Evolutionary conservation across 2,329 filamentous ascomycete species (phyloP).

Genomic region (Diaporthe batatas): DNA sequence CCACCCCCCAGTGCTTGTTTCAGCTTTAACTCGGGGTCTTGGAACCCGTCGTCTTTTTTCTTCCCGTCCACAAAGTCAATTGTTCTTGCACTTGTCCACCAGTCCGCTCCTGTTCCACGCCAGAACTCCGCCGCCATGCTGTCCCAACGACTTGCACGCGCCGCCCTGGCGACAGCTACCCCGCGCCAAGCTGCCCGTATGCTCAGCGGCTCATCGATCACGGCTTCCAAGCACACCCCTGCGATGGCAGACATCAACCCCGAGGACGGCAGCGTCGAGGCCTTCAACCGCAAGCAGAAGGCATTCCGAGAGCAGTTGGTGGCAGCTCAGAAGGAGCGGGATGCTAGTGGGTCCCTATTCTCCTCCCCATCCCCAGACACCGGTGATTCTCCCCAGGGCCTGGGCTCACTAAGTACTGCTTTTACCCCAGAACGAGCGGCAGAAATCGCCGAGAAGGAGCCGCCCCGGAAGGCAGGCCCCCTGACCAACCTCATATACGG

Average conservation of each 20-base stretch:
- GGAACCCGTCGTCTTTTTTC: background rate
- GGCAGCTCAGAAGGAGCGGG: slow-evolving; percentile 82
- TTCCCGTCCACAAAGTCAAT: slow-evolving; percentile 12
- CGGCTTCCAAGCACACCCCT: slow-evolving; percentile 68
- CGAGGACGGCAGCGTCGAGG: slow-evolving; percentile 76
- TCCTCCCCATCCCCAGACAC: slow-evolving; percentile 59
- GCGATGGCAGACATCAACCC: slow-evolving; percentile 86
- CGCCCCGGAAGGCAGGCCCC: slow-evolving; percentile 77
- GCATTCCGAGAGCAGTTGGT: slow-evolving; percentile 87
- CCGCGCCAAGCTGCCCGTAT: slow-evolving; percentile 64
- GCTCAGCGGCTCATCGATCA: slow-evolving; percentile 67
- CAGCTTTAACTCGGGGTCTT: slow-evolving; percentile 24
- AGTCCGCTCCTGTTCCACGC: background rate
- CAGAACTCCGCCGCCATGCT: slow-evolving; percentile 55
- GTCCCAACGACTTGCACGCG: slow-evolving; percentile 64
- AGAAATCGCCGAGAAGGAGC: slow-evolving; percentile 68
- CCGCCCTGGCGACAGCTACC: slow-evolving; percentile 54
- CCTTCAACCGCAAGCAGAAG: slow-evolving; percentile 87
- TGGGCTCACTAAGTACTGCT: slow-evolving; percentile 72
- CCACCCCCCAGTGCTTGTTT: slow-evolving; percentile 38
- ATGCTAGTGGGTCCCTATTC: slow-evolving; percentile 78
- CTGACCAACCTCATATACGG: slow-evolving; percentile 94
- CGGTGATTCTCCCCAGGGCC: slow-evolving; percentile 61
- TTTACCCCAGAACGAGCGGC: slow-evolving; percentile 64
- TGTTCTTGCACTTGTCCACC: slow-evolving; percentile 14